A percentile compares a stretch with the other conserved stretches of the same genome.
phyloP scores from a whole-genome alignment of 148 eudicot genomes.

The Mesembryanthemum crystallinum region DNA sequence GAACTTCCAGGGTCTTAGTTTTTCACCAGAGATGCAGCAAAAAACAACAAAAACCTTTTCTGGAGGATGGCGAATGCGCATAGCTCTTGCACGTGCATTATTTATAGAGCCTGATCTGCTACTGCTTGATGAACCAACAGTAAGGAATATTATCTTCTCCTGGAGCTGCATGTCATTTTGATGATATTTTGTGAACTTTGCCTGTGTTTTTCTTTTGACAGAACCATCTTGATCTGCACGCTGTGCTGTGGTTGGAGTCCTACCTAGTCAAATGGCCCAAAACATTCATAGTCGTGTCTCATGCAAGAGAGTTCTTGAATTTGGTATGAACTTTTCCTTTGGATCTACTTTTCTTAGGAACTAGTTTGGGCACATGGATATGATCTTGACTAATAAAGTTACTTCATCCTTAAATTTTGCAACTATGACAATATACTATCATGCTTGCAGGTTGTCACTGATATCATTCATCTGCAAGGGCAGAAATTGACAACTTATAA shows the following conservation, averaged over 20 bases:
- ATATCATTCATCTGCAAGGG: conserved; percentile 85
- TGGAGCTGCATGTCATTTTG: conserved; percentile 10
- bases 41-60: conserved; percentile 87
- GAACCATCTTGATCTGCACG: conserved; percentile 99
- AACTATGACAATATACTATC: conserved; percentile 13
- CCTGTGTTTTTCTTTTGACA: conserved; percentile 34
- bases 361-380: not conserved
- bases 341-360: not conserved
- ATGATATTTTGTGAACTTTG: conserved; percentile 17
- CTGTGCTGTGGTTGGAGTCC: conserved; percentile 92
- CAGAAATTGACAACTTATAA: conserved; percentile 72
- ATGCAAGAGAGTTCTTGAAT: conserved; percentile 97
- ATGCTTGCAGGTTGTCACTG: conserved; percentile 85
- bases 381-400: conserved; percentile 4
- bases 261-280: conserved; percentile 96
- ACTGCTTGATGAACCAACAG: conserved; percentile 97
- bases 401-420: not conserved
- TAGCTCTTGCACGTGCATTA: conserved; percentile 97
- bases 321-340: conserved; percentile 39
- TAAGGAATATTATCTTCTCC: conserved; percentile 28
- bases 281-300: conserved; percentile 97
- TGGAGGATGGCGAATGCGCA: conserved; percentile 99
- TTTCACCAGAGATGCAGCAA: conserved; percentile 92
- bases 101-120: conserved; percentile 94
- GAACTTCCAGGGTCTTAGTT: conserved; percentile 85